phyloP scores from a whole-genome alignment of 768 basidiomycete species.

The Phaffia tasmanica region DNA sequence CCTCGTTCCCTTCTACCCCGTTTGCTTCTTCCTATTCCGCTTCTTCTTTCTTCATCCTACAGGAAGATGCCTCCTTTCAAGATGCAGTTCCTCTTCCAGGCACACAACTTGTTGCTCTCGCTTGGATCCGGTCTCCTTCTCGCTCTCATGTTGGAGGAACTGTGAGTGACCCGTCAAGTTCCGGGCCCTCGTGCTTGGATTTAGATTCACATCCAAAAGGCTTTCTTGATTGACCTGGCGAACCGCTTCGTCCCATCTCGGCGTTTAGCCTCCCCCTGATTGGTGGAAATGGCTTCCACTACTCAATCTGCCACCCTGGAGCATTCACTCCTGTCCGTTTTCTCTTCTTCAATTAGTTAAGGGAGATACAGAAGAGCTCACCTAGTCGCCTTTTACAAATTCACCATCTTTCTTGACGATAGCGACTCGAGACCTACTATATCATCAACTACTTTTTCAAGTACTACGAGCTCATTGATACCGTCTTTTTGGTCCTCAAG shows the following conservation, averaged over 20 bases:
- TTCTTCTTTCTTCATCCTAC: neutral
- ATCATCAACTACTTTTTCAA: slow-evolving; percentile 99
- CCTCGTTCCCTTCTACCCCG: neutral
- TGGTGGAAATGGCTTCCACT: slow-evolving; percentile 59
- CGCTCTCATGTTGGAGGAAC: slow-evolving; percentile 81
- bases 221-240: neutral
- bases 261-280: slow-evolving; percentile 52
- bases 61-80: slow-evolving; percentile 40
- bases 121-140: slow-evolving; percentile 73
- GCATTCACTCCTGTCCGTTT: slow-evolving; percentile 58
- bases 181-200: neutral
- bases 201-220: neutral
- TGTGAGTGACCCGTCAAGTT: slow-evolving; percentile 37
- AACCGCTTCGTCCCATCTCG: neutral
- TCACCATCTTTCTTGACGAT: neutral
- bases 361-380: too few species aligned
- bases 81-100: slow-evolving; percentile 71
- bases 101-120: slow-evolving; percentile 81
- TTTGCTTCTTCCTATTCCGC: neutral
- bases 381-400: neutral
- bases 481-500: slow-evolving; percentile 91
- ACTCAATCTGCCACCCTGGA: slow-evolving; percentile 59
- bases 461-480: slow-evolving; percentile 91
- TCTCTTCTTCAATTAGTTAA: neutral
- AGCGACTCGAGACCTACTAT: slow-evolving; percentile 93